These are phyloP conservation scores for Penicilliopsis zonata DNA, from an alignment of 495 filamentous ascomycete genomes.

Conservation along the genomic window DNA sequence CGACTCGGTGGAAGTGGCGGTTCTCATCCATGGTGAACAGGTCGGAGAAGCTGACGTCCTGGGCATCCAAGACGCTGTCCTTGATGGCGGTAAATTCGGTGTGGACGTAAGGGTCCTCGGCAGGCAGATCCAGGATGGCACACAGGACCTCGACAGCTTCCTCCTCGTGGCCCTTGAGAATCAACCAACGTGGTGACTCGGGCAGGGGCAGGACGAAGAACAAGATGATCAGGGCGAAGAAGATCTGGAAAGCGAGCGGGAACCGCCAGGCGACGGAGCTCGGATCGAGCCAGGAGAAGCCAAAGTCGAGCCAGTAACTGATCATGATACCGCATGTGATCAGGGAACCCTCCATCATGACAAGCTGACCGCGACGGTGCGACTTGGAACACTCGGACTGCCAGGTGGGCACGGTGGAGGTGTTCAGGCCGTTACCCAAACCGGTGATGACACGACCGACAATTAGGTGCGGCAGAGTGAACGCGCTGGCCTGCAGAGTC, in stretches of 20 bases:
- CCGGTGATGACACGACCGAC: conserved; percentile 56
- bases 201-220: conserved; percentile 51
- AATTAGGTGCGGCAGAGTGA: conserved; percentile 48
- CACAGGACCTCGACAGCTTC: conserved; percentile 53
- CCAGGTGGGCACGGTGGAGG: conserved; percentile 62
- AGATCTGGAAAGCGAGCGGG: conserved; percentile 60
- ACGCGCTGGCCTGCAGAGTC: conserved; percentile 49
- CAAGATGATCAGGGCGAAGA: conserved; percentile 52
- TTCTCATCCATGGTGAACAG: conserved; percentile 62
- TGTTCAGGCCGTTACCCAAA: conserved; percentile 53
- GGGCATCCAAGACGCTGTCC: conserved; percentile 62
- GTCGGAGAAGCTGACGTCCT: conserved; percentile 51
- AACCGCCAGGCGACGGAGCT: conserved; percentile 61
- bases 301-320: conserved; percentile 68
- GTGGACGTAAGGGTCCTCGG: conserved; percentile 42
- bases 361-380: conserved; percentile 60
- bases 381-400: conserved; percentile 69
- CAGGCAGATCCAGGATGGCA: conserved; percentile 41
- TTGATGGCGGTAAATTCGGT: conserved; percentile 63
- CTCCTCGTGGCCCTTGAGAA: conserved; percentile 53
- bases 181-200: conserved; percentile 66
- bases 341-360: conserved; percentile 68
- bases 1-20: conserved; percentile 61
- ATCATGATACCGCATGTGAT: conserved; percentile 63
- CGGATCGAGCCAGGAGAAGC: conserved; percentile 51